These are phyloP conservation scores for Dryas integrifolia DNA, from an alignment of 331 rosid genomes.

Conservation along the genomic window DNA sequence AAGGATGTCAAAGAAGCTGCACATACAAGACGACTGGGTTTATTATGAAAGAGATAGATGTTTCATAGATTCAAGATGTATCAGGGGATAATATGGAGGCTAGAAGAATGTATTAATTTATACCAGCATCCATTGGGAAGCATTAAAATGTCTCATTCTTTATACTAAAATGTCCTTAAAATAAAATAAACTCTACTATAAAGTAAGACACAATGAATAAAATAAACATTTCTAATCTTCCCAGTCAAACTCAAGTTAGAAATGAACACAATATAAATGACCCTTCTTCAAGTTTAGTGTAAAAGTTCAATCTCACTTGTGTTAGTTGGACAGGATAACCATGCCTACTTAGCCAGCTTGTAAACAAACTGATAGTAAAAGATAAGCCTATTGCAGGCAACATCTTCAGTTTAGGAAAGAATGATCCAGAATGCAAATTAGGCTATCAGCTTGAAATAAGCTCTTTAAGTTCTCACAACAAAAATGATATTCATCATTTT, in stretches of 20 bases:
- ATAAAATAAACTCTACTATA: not conserved
- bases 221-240: not conserved
- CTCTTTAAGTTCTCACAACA: not conserved
- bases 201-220: not conserved
- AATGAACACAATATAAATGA: not conserved
- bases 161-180: not conserved
- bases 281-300: not conserved
- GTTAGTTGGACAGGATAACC: not conserved
- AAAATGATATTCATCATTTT: not conserved
- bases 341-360: not conserved
- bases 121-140: not conserved
- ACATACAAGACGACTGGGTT: slow-evolving; percentile 31
- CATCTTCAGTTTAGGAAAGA: not conserved
- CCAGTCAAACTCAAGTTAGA: not conserved
- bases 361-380: not conserved
- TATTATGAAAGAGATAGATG: not conserved
- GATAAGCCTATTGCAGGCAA: not conserved
- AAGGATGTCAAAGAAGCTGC: slow-evolving; percentile 86
- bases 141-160: not conserved
- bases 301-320: not conserved
- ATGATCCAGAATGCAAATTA: not conserved
- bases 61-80: not conserved
- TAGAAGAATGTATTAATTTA: not conserved
- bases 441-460: not conserved
- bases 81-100: not conserved